Evolutionary conservation across 352 stramenopile species (phyloP).

Genomic region (Phytophthora gonapodyides): DNA sequence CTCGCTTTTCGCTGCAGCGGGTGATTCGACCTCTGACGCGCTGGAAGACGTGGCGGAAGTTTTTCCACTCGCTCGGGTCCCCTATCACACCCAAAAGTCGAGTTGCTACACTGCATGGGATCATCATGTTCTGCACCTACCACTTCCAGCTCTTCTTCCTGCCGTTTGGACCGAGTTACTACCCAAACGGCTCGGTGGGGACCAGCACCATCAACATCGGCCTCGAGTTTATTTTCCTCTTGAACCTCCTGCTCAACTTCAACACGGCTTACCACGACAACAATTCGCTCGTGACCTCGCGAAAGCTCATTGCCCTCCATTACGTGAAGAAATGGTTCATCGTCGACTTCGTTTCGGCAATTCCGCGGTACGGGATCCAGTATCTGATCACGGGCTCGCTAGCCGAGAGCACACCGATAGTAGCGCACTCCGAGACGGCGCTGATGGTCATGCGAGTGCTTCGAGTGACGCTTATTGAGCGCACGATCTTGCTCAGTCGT

Average conservation of each 20-base stretch:
- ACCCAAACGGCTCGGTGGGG: neutral
- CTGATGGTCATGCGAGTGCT: conserved; percentile 29
- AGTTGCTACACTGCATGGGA: conserved; percentile 30
- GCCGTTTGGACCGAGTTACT: conserved; percentile 14
- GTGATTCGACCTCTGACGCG: no score
- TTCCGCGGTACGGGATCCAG: neutral
- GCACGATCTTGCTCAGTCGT: conserved; percentile 14
- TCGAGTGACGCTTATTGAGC: conserved; percentile 12
- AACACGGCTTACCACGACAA: conserved; percentile 12
- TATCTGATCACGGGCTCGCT: conserved; percentile 6
- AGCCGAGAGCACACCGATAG: conserved; percentile 5
- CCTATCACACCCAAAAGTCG: conserved; percentile 26
- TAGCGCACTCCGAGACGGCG: neutral
- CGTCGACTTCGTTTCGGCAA: conserved; percentile 8
- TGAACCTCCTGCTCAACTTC: conserved; percentile 17
- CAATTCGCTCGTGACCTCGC: conserved; percentile 11
- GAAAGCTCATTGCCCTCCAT: conserved; percentile 11
- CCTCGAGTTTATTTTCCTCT: neutral
- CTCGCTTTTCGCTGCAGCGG: no score
- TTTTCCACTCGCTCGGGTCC: neutral
- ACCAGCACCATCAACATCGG: conserved; percentile 9
- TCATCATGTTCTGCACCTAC: conserved; percentile 15
- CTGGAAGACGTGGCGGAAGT: no score
- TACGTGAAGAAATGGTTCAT: conserved; percentile 11
- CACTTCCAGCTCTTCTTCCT: conserved; percentile 21